phyloP scores from a whole-genome alignment of 164 flowering plant species.

The Piper longum region DNA sequence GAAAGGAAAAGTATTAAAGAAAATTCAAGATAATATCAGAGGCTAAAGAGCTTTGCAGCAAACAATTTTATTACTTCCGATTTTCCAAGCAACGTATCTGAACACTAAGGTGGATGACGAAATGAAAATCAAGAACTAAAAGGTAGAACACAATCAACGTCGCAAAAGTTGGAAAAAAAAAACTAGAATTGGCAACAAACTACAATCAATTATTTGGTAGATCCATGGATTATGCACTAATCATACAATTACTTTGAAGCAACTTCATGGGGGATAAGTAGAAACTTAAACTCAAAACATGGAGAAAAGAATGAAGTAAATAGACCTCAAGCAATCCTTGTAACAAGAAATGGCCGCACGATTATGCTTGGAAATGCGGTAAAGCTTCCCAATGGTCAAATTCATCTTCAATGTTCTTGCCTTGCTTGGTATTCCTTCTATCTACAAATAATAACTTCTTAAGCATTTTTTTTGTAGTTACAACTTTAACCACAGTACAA shows the following conservation, averaged over 20 bases:
- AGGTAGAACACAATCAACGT: no score
- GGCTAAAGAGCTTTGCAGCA: no score
- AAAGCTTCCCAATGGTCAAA: conserved; percentile 78
- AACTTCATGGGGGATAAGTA: background rate
- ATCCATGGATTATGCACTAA: background rate
- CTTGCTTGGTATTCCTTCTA: conserved; percentile 90
- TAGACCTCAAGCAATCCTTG: conserved; percentile 86
- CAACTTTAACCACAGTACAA: no score
- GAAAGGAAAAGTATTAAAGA: no score
- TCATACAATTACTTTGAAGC: background rate
- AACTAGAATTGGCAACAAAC: no score
- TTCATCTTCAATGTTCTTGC: conserved; percentile 77
- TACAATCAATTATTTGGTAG: no score
- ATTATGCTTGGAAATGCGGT: conserved; percentile 51
- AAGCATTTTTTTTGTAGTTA: background rate
- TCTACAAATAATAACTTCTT: conserved; percentile 24
- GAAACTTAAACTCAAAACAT: background rate
- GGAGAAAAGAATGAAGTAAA: background rate
- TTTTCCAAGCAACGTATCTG: no score
- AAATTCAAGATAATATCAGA: no score
- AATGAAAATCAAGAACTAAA: no score
- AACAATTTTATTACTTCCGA: no score
- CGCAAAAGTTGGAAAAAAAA: no score
- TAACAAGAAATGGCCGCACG: conserved; percentile 70
- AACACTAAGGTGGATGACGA: no score